These are phyloP conservation scores for Saturnispora dispora DNA, from an alignment of 805 yeast genomes.

Conservation along the genomic window DNA sequence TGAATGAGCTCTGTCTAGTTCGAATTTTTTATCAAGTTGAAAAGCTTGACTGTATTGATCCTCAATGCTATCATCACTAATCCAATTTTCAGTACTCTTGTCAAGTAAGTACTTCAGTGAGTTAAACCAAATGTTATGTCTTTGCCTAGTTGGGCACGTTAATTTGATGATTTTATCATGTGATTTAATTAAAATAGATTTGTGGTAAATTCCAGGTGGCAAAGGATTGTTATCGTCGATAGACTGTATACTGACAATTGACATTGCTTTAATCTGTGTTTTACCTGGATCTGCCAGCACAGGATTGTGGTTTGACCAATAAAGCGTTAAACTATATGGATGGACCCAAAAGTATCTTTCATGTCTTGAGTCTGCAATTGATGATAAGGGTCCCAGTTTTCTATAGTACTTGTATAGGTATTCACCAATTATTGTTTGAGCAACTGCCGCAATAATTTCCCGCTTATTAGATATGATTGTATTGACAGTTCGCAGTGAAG, in stretches of 20 bases:
- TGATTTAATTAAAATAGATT: slow-evolving; percentile 70
- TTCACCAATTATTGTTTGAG: slow-evolving; percentile 93
- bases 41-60: slow-evolving; percentile 25
- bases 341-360: slow-evolving; percentile 94
- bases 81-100: slow-evolving; percentile 50
- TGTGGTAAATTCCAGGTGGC: slow-evolving; percentile 83
- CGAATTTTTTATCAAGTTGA: slow-evolving; percentile 21
- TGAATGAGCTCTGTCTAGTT: slow-evolving; percentile 22
- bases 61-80: slow-evolving; percentile 38
- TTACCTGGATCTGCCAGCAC: slow-evolving; percentile 57
- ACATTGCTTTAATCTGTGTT: slow-evolving; percentile 66
- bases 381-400: slow-evolving; percentile 62
- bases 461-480: slow-evolving; percentile 62
- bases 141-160: slow-evolving; percentile 79
- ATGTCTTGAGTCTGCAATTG: slow-evolving; percentile 73
- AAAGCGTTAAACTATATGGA: slow-evolving; percentile 83
- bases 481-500: slow-evolving; percentile 32
- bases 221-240: slow-evolving; percentile 78
- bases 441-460: slow-evolving; percentile 73
- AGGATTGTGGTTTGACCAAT: slow-evolving; percentile 83
- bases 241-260: slow-evolving; percentile 69
- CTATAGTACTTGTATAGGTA: slow-evolving; percentile 78
- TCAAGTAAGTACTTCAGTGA: slow-evolving; percentile 69
- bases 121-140: slow-evolving; percentile 88
- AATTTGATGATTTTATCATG: slow-evolving; percentile 54